phyloP scores from a whole-genome alignment of 1,139 yeast genomes.

The Candida smagusa region DNA sequence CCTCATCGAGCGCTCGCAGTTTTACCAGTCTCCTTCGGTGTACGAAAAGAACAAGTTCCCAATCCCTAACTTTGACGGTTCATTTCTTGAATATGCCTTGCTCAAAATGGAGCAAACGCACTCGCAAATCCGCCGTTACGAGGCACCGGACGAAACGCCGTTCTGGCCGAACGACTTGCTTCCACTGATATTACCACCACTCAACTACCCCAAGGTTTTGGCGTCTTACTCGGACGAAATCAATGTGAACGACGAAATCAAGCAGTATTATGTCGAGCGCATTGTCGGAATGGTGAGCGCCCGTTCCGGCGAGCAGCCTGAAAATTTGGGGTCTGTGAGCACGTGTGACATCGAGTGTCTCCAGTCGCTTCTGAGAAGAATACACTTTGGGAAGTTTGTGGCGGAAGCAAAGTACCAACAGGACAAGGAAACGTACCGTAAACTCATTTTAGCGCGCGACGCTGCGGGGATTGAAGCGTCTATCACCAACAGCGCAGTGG shows the following conservation, averaged over 20 bases:
- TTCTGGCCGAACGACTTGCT: conserved; percentile 72
- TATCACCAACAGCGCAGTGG: conserved; percentile 86
- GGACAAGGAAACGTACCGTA: conserved; percentile 62
- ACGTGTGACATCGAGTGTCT: conserved; percentile 80
- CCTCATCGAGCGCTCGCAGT: conserved; percentile 90
- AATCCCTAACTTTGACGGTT: conserved; percentile 70
- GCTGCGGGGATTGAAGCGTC: conserved; percentile 70
- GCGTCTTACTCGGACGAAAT: conserved; percentile 73
- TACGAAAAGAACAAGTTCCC: conserved; percentile 58
- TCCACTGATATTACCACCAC: conserved; percentile 71
- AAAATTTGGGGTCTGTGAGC: conserved; percentile 86
- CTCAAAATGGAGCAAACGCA: conserved; percentile 75
- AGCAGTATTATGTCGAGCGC: conserved; percentile 59
- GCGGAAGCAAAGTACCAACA: conserved; percentile 87
- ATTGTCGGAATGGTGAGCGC: conserved; percentile 76
- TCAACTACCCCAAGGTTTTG: conserved; percentile 74
- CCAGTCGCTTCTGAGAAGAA: conserved; percentile 88
- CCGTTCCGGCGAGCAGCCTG: conserved; percentile 70
- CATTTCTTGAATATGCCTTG: conserved; percentile 84
- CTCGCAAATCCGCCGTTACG: conserved; percentile 82
- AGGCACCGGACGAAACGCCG: conserved; percentile 94
- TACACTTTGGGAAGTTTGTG: conserved; percentile 95
- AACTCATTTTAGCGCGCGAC: conserved; percentile 65
- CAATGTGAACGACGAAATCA: conserved; percentile 71
- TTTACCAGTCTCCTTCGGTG: conserved; percentile 70